These are phyloP conservation scores for Lactarius psammicola DNA, from an alignment of 768 basidiomycete genomes.

Conservation along the genomic window DNA sequence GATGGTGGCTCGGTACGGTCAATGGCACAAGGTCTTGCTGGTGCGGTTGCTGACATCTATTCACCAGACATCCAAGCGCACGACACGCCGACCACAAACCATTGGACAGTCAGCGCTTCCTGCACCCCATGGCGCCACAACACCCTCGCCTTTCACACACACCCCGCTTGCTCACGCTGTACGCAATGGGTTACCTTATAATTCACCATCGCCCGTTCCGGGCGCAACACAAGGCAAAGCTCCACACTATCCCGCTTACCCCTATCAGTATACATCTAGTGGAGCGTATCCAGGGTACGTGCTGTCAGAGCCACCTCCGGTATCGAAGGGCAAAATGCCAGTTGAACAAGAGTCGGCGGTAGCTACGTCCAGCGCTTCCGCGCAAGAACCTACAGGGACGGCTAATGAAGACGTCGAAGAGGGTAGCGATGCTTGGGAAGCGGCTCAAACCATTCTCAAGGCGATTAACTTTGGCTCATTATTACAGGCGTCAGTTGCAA, in stretches of 20 bases:
- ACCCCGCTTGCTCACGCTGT: constrained; percentile 17
- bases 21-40: no score
- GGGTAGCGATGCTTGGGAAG: constrained; percentile 68
- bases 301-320: constrained; percentile 28
- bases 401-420: constrained; percentile 40
- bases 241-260: constrained; percentile 40
- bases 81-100: constrained; percentile 79
- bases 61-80: constrained; percentile 67
- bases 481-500: constrained; percentile 40
- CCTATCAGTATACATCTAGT: constrained; percentile 42
- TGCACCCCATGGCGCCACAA: constrained; percentile 5
- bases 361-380: neutral
- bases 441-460: constrained; percentile 72
- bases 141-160: constrained; percentile 22
- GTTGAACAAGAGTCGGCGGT: constrained; percentile 1
- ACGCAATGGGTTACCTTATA: constrained; percentile 25
- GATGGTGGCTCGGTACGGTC: constrained; percentile 74
- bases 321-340: constrained; percentile 9
- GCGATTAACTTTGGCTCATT: constrained; percentile 70
- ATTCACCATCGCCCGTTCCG: constrained; percentile 38
- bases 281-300: constrained; percentile 34
- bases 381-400: neutral
- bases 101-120: constrained; percentile 34
- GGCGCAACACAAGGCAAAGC: constrained; percentile 34
- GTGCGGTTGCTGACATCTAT: constrained; percentile 4